Evolutionary conservation across 2,329 filamentous ascomycete species (phyloP).

Genomic region (Pestalotiopsis fici): DNA sequence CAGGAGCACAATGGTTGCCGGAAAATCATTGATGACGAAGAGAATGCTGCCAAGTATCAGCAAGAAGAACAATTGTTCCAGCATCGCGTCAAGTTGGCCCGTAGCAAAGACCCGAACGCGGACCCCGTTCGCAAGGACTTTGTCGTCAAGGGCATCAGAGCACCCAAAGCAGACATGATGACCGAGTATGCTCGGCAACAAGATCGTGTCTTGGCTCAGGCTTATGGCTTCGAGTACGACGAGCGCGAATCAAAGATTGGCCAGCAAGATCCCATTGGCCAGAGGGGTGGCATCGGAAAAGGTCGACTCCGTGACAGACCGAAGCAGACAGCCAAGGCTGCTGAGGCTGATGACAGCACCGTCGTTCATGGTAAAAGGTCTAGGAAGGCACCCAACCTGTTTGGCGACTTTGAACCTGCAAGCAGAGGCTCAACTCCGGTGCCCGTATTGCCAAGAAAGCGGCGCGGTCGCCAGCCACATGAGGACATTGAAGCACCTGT

Average conservation of each 20-base stretch:
- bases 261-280: slow-evolving; percentile 58
- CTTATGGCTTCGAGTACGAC: slow-evolving; percentile 64
- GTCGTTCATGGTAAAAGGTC: slow-evolving; percentile 53
- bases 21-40: slow-evolving; percentile 56
- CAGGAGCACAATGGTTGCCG: slow-evolving; percentile 53
- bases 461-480: slow-evolving; percentile 20
- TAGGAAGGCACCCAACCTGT: slow-evolving; percentile 52
- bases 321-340: slow-evolving; percentile 59
- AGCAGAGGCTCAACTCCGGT: slow-evolving; percentile 55
- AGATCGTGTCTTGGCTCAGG: slow-evolving; percentile 59
- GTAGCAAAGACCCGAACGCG: slow-evolving; percentile 41
- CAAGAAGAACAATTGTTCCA: slow-evolving; percentile 39
- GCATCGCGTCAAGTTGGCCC: slow-evolving; percentile 44
- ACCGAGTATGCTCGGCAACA: slow-evolving; percentile 49
- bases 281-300: slow-evolving; percentile 56
- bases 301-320: slow-evolving; percentile 58
- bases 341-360: slow-evolving; percentile 48
- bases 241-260: slow-evolving; percentile 58
- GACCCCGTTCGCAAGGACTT: slow-evolving; percentile 52
- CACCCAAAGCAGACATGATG: slow-evolving; percentile 40
- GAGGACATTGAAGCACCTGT: slow-evolving; percentile 23
- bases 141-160: slow-evolving; percentile 53
- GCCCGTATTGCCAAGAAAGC: slow-evolving; percentile 25
- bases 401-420: slow-evolving; percentile 50
- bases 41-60: slow-evolving; percentile 54